A percentile compares a stretch with the other conserved stretches of the same genome.
Conservation (phyloP, 2,329 filamentous ascomycete species). For the Verticillium albo-atrum region DNA sequence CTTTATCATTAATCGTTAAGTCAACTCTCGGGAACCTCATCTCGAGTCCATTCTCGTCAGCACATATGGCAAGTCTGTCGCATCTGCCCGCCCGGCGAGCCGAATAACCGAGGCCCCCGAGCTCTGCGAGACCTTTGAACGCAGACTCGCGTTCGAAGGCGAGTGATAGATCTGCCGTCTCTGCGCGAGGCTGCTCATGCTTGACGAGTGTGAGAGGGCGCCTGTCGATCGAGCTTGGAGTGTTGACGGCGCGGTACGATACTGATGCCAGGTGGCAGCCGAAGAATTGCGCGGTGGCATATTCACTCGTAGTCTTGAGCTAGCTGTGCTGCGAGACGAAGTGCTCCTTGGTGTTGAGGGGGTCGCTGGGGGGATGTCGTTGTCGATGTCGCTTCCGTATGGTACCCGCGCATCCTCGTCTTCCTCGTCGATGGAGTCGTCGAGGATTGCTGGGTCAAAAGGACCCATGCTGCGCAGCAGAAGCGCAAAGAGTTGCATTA, state of each 20-base stretch:
- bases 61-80: constrained; percentile 28
- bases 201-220: constrained; percentile 29
- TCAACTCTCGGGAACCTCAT: neutral
- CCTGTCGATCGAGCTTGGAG: constrained; percentile 37
- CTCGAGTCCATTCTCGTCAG: constrained; percentile 14
- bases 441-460: constrained; percentile 50
- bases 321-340: constrained; percentile 24
- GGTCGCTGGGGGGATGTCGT: constrained; percentile 34
- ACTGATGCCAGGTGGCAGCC: constrained; percentile 37
- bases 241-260: constrained; percentile 50
- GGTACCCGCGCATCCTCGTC: constrained; percentile 18
- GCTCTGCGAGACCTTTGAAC: constrained; percentile 29
- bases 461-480: constrained; percentile 72
- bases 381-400: constrained; percentile 38
- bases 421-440: constrained; percentile 21
- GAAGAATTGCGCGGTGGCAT: constrained; percentile 34
- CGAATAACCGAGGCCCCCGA: constrained; percentile 43
- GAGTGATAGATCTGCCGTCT: constrained; percentile 34
- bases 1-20: neutral
- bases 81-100: constrained; percentile 32
- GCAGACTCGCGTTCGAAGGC: constrained; percentile 33
- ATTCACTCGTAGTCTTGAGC: constrained; percentile 19
- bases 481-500: constrained; percentile 83
- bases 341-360: constrained; percentile 33
- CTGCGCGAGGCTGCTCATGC: constrained; percentile 36